Conservation (phyloP, 768 basidiomycete genomes). For the Pleurotus tuoliensis region DNA sequence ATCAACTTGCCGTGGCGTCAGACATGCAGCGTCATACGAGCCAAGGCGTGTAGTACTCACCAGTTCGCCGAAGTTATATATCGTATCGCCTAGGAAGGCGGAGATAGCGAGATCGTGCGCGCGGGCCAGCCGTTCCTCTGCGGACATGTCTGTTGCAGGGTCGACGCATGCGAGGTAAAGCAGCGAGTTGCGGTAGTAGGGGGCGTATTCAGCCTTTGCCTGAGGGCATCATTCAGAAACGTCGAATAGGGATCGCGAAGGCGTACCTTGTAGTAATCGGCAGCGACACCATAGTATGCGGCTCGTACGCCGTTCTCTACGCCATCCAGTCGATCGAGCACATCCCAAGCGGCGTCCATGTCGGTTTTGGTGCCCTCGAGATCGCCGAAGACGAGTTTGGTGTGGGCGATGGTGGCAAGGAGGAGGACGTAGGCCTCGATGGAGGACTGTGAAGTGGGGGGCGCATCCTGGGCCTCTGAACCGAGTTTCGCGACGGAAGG, state of each 20-base stretch:
- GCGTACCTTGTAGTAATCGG: conserved; percentile 90
- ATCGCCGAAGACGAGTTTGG: conserved; percentile 87
- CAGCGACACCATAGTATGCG: conserved; percentile 89
- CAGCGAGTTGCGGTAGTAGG: conserved; percentile 92
- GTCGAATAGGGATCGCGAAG: conserved; percentile 6
- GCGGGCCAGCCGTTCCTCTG: conserved; percentile 73
- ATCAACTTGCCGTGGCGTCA: conserved; percentile 56
- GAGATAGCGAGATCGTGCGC: conserved; percentile 92
- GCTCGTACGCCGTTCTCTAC: conserved; percentile 87
- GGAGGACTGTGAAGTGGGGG: neutral
- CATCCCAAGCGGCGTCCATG: conserved; percentile 79
- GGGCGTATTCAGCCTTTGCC: conserved; percentile 94
- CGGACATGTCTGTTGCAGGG: conserved; percentile 68
- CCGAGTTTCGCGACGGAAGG: conserved; percentile 21
- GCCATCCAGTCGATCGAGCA: conserved; percentile 65
- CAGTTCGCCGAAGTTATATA: conserved; percentile 99
- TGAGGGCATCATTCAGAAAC: conserved; percentile 24
- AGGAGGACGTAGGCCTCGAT: conserved; percentile 85
- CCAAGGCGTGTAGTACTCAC: conserved; percentile 41
- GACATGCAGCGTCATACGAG: neutral
- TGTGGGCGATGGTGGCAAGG: conserved; percentile 85
- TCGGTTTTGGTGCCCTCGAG: conserved; percentile 83
- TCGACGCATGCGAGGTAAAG: conserved; percentile 96
- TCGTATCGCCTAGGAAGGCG: conserved; percentile 89
- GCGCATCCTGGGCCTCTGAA: neutral